Evolutionary conservation across 225 moss, liverwort and hornwort species (phyloP).

Genomic region (Sphagnum tenellum): DNA sequence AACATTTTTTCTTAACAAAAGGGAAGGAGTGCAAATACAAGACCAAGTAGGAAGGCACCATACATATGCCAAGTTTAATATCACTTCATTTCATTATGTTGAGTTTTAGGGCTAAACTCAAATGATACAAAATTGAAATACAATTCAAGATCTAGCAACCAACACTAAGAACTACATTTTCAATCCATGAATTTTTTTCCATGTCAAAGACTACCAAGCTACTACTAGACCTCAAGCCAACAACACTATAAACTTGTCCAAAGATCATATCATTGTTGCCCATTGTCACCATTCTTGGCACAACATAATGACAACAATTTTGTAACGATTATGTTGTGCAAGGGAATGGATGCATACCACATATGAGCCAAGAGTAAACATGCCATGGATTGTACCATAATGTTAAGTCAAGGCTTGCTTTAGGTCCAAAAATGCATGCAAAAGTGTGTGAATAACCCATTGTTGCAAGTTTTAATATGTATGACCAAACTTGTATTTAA

Average conservation of each 20-base stretch:
- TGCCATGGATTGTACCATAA: constrained; percentile 85
- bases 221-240: not conserved
- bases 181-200: not conserved
- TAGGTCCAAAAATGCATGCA: constrained; percentile 85
- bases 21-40: not conserved
- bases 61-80: constrained; percentile 98
- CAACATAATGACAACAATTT: not conserved
- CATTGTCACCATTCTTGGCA: not conserved
- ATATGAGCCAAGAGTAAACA: constrained; percentile 78
- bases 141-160: constrained; percentile 75
- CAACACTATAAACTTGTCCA: too few relatives aligned
- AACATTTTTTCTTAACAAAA: not conserved
- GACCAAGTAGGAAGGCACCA: constrained; percentile 68
- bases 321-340: not conserved
- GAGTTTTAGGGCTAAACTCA: constrained; percentile 77
- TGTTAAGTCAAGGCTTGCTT: constrained; percentile 93
- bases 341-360: constrained; percentile 46
- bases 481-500: constrained; percentile 64
- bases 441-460: constrained; percentile 73
- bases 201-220: not conserved
- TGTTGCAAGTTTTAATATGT: constrained; percentile 86
- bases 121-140: constrained; percentile 81
- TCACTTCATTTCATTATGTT: constrained; percentile 94
- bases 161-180: constrained; percentile 83
- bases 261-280: too few relatives aligned